A percentile compares a stretch with the other conserved stretches of the same genome.
These are phyloP conservation scores for Salisapilia sapeloensis DNA, from an alignment of 352 stramenopile genomes.

Conservation along the genomic window DNA sequence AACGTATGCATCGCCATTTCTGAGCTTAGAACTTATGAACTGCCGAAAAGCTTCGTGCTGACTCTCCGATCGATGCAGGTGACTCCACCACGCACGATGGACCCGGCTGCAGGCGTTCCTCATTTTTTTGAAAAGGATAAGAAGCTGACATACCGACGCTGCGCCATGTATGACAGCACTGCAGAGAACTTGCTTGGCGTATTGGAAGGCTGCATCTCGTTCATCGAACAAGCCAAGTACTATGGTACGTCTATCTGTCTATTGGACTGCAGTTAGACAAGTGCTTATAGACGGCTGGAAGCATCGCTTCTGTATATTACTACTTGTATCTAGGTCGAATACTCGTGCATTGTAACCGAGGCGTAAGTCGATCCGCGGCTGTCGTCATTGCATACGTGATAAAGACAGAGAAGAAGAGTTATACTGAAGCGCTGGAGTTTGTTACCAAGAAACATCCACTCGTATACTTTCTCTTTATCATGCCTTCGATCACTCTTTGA, in stretches of 20 bases:
- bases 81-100: slow-evolving; percentile 53
- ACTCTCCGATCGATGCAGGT: slow-evolving; percentile 17
- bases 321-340: slow-evolving; percentile 32
- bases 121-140: slow-evolving; percentile 87
- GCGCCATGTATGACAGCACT: slow-evolving; percentile 81
- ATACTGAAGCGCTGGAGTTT: slow-evolving; percentile 42
- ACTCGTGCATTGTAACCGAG: slow-evolving; percentile 86
- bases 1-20: slow-evolving; percentile 20
- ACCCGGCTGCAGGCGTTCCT: slow-evolving; percentile 71
- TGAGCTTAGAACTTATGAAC: too few species aligned
- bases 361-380: slow-evolving; percentile 77
- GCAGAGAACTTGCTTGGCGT: slow-evolving; percentile 74
- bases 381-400: slow-evolving; percentile 86
- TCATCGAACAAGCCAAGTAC: slow-evolving; percentile 85
- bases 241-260: slow-evolving; percentile 41
- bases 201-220: slow-evolving; percentile 68
- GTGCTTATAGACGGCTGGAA: slow-evolving; percentile 18
- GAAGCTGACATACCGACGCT: slow-evolving; percentile 62
- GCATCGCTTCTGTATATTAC: slow-evolving; percentile 6
- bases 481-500: not conserved
- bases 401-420: slow-evolving; percentile 49
- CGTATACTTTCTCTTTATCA: slow-evolving; percentile 5
- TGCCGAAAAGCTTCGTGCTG: too few species aligned
- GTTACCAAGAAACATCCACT: slow-evolving; percentile 31
- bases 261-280: not conserved